Percentiles rank a stretch among this genome's conserved stretches.
Evolutionary conservation across 176 grass and related monocot genomes (phyloP).

Genomic region (Eragrostis nindensis): DNA sequence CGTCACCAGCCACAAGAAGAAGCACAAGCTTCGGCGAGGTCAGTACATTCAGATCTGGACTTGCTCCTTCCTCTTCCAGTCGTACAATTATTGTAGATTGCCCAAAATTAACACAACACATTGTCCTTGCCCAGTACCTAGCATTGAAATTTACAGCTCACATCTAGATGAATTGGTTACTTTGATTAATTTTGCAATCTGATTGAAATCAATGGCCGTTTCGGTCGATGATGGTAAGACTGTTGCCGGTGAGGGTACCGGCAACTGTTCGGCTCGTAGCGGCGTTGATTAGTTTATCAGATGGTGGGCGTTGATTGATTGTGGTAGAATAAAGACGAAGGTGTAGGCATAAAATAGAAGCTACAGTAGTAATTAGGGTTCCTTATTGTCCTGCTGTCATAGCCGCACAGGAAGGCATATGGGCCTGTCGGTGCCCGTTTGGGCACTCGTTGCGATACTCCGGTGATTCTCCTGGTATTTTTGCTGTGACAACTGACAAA

Average conservation of each 20-base stretch:
- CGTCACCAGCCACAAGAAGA: slow-evolving; percentile 48
- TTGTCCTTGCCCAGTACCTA: slow-evolving; percentile 25
- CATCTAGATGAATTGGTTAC: slow-evolving; percentile 8
- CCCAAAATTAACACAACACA: background rate
- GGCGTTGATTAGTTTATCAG: slow-evolving; percentile 40
- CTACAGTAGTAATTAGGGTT: slow-evolving; percentile 57
- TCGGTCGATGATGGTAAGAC: slow-evolving; percentile 17
- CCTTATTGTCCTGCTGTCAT: slow-evolving; percentile 20
- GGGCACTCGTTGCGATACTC: slow-evolving; percentile 2
- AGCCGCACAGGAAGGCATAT: slow-evolving; percentile 32
- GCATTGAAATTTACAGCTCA: slow-evolving; percentile 31
- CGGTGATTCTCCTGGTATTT: background rate
- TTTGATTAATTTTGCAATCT: slow-evolving; percentile 28
- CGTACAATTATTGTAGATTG: slow-evolving; percentile 15
- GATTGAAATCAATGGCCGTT: slow-evolving; percentile 8
- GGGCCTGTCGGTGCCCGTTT: slow-evolving; percentile 53
- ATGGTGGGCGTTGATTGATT: slow-evolving; percentile 30
- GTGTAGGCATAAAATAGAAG: slow-evolving; percentile 34
- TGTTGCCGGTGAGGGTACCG: slow-evolving; percentile 49
- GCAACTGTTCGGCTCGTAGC: background rate
- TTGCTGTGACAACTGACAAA: background rate
- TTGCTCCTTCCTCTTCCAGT: background rate
- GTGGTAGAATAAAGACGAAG: slow-evolving; percentile 49
- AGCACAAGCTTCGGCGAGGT: slow-evolving; percentile 83
- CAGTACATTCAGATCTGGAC: slow-evolving; percentile 54